Evolutionary conservation across 805 yeast species (phyloP).

Genomic region (Barnettozyma populi): DNA sequence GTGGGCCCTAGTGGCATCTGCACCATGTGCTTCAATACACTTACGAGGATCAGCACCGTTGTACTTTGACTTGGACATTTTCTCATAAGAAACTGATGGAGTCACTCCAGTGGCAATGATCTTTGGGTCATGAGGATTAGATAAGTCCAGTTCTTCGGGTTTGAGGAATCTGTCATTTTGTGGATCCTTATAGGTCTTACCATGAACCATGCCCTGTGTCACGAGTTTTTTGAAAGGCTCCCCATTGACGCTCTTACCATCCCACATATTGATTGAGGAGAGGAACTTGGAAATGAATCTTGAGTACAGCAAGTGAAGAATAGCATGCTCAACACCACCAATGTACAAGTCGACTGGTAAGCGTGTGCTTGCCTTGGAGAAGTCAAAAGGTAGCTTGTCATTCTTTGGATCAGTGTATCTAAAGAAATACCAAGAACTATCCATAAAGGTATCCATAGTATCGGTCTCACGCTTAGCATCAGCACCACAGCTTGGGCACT

Average conservation of each 20-base stretch:
- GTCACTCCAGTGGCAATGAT: conserved; percentile 43
- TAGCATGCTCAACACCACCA: conserved; percentile 97
- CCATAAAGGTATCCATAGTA: conserved; percentile 98
- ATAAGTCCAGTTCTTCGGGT: conserved; percentile 62
- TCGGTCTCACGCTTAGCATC: conserved; percentile 87
- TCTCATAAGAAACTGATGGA: conserved; percentile 66
- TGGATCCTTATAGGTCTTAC: conserved; percentile 75
- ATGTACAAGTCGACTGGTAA: conserved; percentile 88
- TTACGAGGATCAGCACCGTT: conserved; percentile 89
- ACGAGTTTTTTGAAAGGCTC: conserved; percentile 81
- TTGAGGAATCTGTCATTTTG: conserved; percentile 66
- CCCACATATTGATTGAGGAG: conserved; percentile 62
- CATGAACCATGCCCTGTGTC: conserved; percentile 98
- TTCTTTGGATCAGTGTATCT: conserved; percentile 78
- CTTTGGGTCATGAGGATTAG: conserved; percentile 36
- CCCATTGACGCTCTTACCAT: conserved; percentile 47
- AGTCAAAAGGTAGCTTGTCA: conserved; percentile 44
- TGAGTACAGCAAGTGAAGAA: conserved; percentile 80
- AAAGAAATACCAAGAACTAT: conserved; percentile 94
- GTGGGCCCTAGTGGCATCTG: conserved; percentile 93
- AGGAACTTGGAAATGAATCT: conserved; percentile 82
- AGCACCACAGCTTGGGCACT: conserved; percentile 77
- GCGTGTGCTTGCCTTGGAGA: conserved; percentile 39
- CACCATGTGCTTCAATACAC: conserved; percentile 74
- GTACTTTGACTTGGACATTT: conserved; percentile 94